Evolutionary conservation across 108 stramenopile genomes (phyloP).

Genomic region (Licmophora abbreviata): DNA sequence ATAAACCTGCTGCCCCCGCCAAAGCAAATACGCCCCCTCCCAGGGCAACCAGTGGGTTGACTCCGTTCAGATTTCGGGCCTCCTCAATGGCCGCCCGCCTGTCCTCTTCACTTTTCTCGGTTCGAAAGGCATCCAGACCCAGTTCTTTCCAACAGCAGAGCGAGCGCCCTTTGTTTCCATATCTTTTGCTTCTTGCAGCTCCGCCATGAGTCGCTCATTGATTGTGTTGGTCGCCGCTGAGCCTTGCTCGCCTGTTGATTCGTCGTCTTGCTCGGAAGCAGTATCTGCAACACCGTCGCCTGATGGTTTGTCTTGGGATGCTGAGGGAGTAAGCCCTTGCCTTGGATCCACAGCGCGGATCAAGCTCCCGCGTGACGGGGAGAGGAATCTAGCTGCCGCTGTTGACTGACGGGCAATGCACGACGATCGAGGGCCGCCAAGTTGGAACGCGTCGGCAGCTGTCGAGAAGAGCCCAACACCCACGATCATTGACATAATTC

Average conservation of each 20-base stretch:
- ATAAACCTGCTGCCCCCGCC: conserved; percentile 45
- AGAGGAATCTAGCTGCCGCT: too few species aligned
- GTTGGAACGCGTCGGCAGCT: too few species aligned
- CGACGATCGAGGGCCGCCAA: too few species aligned
- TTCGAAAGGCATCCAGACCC: conserved; percentile 27
- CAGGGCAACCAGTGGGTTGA: conserved; percentile 68
- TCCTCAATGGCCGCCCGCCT: conserved; percentile 47
- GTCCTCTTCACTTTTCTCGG: conserved; percentile 58
- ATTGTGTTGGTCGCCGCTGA: conserved; percentile 56
- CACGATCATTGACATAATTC: too few species aligned
- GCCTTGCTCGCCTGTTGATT: background rate
- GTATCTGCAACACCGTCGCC: too few species aligned
- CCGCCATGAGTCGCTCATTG: conserved; percentile 71
- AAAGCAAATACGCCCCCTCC: conserved; percentile 56
- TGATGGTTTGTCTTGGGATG: too few species aligned
- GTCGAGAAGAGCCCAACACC: too few species aligned
- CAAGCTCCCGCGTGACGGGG: too few species aligned
- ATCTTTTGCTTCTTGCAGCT: conserved; percentile 46
- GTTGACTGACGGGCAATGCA: too few species aligned
- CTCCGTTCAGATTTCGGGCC: conserved; percentile 72
- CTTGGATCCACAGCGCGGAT: too few species aligned
- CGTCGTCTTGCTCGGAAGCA: background rate
- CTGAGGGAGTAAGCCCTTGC: too few species aligned
- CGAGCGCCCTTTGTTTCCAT: conserved; percentile 44
- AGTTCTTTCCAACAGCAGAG: conserved; percentile 24